Base-by-base conservation (phyloP, 805 yeast genomes). In the Torulaspora delbrueckii region DNA sequence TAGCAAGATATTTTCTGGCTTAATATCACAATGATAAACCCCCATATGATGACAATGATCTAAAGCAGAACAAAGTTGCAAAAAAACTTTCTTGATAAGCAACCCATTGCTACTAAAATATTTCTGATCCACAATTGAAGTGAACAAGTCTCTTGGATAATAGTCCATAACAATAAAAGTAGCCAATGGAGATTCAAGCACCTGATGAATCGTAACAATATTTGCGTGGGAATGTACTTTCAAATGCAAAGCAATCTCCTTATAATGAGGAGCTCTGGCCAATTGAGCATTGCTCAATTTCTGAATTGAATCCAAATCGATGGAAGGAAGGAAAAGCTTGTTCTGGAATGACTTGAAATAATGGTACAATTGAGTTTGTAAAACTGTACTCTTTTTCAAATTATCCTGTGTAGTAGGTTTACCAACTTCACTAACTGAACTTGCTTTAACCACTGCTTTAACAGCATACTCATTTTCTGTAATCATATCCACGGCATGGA, bases 21-120 rank as follows among this genome's bases (percentile, higher is more conserved):
- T 93, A 53, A 90, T 79, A 67, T 90, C 98, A 61, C 97, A 86
- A 63, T 90, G 98, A 63, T 82, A 91, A 30, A 91, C 79, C n/a
- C 85, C 83, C 50, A 77, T 78, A 1, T 83, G 73, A 65, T 91
- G 97, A 59, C 95, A 86, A 68, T 82, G 86, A 51, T 79, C 78
- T 43, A 90, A 75, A 2, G 90, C 96, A 51, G 89, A 86, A 35
- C 91, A 72, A 63, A 93, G 75, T 67, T 93, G 97, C 34, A 76
- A 58, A 57, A 85, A 84, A 52, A 76, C 83, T 48, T 72, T 74
- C 61, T 78, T 81, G 60, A 76, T 75, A 49, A 70, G 60, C 12
- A 58, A 58, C 5, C 79, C 80, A 48, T 78, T 76, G 36, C 75
- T 68, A 43, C 70, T 66, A 54, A 86, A 87, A 39, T 78, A 72